These are phyloP conservation scores for Melaleuca quinquenervia DNA, from an alignment of 345 rosid species.

Conservation along the genomic window DNA sequence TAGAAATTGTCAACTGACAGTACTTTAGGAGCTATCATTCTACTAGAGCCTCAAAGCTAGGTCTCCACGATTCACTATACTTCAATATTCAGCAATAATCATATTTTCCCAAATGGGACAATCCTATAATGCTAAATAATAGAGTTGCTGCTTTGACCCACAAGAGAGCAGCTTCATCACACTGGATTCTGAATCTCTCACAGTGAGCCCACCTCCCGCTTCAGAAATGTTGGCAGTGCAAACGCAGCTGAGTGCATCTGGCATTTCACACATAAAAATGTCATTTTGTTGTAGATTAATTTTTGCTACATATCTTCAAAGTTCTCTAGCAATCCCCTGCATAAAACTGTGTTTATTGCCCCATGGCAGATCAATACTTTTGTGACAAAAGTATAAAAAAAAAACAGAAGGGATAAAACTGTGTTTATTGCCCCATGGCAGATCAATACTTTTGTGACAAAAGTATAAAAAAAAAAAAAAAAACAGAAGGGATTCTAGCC, in stretches of 20 bases:
- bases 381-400: background rate
- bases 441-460: background rate
- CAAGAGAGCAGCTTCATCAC: background rate
- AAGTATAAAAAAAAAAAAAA: background rate
- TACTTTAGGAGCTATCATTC: background rate
- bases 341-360: background rate
- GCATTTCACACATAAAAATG: background rate
- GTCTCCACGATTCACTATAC: background rate
- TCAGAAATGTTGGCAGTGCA: slow-evolving; percentile 72
- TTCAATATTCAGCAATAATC: background rate
- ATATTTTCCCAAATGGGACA: background rate
- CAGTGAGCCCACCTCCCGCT: slow-evolving; percentile 62
- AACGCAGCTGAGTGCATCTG: slow-evolving; percentile 90
- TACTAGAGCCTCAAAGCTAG: background rate
- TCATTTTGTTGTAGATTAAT: background rate
- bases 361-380: background rate
- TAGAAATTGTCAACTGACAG: background rate
- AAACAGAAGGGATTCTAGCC: background rate
- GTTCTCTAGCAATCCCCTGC: background rate
- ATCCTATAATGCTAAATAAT: background rate
- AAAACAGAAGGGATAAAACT: background rate
- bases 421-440: background rate
- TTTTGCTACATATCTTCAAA: background rate
- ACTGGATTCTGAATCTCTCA: background rate
- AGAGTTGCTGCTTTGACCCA: background rate